Conservation (phyloP, 192 early-diverging fungal species). For the Umbelopsis sp. region DNA sequence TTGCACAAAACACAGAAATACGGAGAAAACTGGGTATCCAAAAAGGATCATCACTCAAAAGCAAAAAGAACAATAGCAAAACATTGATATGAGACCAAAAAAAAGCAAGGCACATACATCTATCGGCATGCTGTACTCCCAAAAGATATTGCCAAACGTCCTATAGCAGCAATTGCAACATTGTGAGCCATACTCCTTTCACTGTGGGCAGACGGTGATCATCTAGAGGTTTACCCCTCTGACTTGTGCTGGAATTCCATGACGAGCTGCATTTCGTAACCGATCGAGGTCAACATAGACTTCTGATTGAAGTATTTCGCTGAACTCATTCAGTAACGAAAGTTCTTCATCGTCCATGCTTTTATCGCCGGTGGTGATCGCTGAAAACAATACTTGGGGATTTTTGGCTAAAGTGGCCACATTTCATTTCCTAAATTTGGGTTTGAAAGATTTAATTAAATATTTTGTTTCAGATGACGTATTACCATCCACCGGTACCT, state of each 20-base stretch:
- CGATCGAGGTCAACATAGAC: conserved; percentile 82
- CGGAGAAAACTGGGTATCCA: not conserved
- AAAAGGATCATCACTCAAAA: not conserved
- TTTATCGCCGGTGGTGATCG: conserved; percentile 40
- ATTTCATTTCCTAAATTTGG: too few relatives aligned
- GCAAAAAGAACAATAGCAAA: not conserved
- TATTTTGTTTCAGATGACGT: too few relatives aligned
- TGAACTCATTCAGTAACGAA: conserved; percentile 65
- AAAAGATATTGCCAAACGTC: conserved; percentile 90
- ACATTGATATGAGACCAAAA: not conserved
- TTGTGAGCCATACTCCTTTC: conserved; percentile 23
- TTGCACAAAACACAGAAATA: not conserved
- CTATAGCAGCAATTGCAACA: conserved; percentile 45
- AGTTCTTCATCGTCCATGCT: conserved; percentile 33
- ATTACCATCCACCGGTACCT: too few relatives aligned
- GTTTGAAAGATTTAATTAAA: too few relatives aligned
- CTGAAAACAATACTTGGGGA: conserved; percentile 19
- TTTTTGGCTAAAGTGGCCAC: not conserved
- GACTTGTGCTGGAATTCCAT: conserved; percentile 83
- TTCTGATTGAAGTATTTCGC: conserved; percentile 78
- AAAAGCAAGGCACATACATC: conserved; percentile 53
- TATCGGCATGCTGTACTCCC: conserved; percentile 79
- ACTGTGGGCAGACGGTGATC: conserved; percentile 1
- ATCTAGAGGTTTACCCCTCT: conserved; percentile 53
- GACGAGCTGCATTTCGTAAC: conserved; percentile 71